Evolutionary conservation across 2,329 filamentous ascomycete species (phyloP), one percentile per base, ranked within the genome.

Genomic region (Thielaviopsis ethacetica): DNA sequence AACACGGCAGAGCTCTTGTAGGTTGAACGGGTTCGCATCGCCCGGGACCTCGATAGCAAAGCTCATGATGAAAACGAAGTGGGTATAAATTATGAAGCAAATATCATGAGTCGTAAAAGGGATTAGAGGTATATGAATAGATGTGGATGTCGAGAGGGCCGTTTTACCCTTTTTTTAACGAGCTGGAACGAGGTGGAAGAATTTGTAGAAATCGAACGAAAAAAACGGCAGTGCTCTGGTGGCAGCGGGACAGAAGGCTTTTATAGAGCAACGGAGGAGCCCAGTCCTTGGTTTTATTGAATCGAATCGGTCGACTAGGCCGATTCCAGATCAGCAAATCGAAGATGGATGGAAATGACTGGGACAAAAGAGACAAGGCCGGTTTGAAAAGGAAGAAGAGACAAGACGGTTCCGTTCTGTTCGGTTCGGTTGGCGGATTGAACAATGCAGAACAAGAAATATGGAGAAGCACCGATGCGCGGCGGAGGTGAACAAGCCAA

Each of bases 1-100:
- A 12, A 80, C 79, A 63, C 80, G 79, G 66, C 81, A 82, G 26
- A 91, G 77, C 67, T 83, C 80, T 61, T 79, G 75, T 60, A 78
- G 70, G 61, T 71, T 82, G 63, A 91, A 74, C 58, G 86, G 86
- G 64, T 78, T 89, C 52, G 89, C 85, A 73, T 93, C 89, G 63
- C 86, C 90, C 6, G 87, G 80, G 61, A 89, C 83, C 73, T 95
- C 89, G 67, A 94, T 82, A 62, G 79, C 72, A 69, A 84, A 84
- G 68, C 76, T 81, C 85, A 88, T 88, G 66, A 62, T 68, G 51
- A 22, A 49, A 22, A 21, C 21, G 27, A 30, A 52, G 2, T 54
- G 24, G 13, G 38, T 27, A 22, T 47, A 24, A 41, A 30, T 24
- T 44, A 44, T 17, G 38, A n/a, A 44, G 38, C 38, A 44, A 44